Evolutionary conservation across 176 grass and related monocot species (phyloP).

Genomic region (Puya raimondii): DNA sequence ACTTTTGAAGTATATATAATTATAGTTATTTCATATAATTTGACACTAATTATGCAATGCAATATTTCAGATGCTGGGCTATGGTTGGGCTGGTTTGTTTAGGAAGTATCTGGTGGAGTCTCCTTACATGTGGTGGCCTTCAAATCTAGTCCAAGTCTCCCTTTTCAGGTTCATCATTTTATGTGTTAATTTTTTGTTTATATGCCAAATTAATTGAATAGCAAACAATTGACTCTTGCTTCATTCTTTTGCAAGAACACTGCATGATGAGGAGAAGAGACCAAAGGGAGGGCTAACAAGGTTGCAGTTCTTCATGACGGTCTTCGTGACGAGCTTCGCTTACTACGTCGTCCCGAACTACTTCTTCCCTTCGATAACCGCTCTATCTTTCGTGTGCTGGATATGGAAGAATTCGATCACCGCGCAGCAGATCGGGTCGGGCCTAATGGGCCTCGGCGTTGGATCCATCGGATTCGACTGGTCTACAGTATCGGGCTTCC

Average conservation of each 20-base stretch:
- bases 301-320: slow-evolving; percentile 16
- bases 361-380: slow-evolving; percentile 3
- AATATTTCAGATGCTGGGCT: slow-evolving; percentile 28
- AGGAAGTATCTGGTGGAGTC: slow-evolving; percentile 41
- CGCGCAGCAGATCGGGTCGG: slow-evolving; percentile 22
- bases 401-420: slow-evolving; percentile 5
- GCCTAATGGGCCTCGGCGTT: slow-evolving; percentile 7
- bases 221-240: background rate
- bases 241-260: slow-evolving; percentile 1
- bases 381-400: background rate
- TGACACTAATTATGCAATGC: background rate
- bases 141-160: slow-evolving; percentile 38
- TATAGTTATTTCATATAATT: too few relatives aligned
- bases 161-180: slow-evolving; percentile 29
- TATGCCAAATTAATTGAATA: background rate
- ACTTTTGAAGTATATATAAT: too few relatives aligned
- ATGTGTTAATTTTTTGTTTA: too few relatives aligned
- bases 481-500: slow-evolving; percentile 12
- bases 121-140: slow-evolving; percentile 43
- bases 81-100: slow-evolving; percentile 39
- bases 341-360: slow-evolving; percentile 17
- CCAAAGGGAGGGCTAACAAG: background rate
- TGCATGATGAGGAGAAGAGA: slow-evolving; percentile 13
- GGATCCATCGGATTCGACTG: slow-evolving; percentile 18
- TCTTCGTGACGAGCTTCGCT: slow-evolving; percentile 6